Conservation (phyloP, 2,329 filamentous ascomycete species). For the Dothideomycetes sp. region DNA sequence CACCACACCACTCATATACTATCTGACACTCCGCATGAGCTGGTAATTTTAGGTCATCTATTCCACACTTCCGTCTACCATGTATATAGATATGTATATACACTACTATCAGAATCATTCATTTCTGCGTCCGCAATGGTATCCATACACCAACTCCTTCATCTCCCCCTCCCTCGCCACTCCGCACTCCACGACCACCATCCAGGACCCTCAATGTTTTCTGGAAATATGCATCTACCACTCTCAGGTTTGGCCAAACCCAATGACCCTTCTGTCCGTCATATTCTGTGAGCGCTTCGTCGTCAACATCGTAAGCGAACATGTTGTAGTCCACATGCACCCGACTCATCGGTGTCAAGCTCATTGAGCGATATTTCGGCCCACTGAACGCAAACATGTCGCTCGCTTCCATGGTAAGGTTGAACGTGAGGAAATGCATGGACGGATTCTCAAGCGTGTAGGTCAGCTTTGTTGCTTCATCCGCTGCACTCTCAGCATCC, state of each 20-base stretch:
- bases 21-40: too few relatives aligned
- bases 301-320: constrained; percentile 41
- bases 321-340: constrained; percentile 65
- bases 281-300: constrained; percentile 20
- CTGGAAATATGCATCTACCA: constrained; percentile 87
- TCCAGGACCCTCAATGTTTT: constrained; percentile 76
- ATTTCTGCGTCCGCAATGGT: neutral
- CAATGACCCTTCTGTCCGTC: constrained; percentile 44
- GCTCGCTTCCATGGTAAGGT: constrained; percentile 80
- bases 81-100: too few relatives aligned
- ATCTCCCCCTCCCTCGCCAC: constrained; percentile 44
- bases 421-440: constrained; percentile 89
- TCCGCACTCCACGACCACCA: constrained; percentile 62
- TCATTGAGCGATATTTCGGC: constrained; percentile 68
- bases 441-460: constrained; percentile 89
- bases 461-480: constrained; percentile 23
- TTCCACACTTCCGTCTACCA: too few relatives aligned
- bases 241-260: constrained; percentile 63
- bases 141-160: constrained; percentile 35
- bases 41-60: too few relatives aligned
- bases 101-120: too few relatives aligned
- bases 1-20: too few relatives aligned
- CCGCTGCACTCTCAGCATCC: constrained; percentile 17
- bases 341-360: constrained; percentile 73
- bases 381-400: constrained; percentile 92